Percentiles rank a stretch among this genome's conserved stretches.
These are phyloP conservation scores for Knoxia roxburghii DNA, from an alignment of 257 asterid species.

Conservation along the genomic window DNA sequence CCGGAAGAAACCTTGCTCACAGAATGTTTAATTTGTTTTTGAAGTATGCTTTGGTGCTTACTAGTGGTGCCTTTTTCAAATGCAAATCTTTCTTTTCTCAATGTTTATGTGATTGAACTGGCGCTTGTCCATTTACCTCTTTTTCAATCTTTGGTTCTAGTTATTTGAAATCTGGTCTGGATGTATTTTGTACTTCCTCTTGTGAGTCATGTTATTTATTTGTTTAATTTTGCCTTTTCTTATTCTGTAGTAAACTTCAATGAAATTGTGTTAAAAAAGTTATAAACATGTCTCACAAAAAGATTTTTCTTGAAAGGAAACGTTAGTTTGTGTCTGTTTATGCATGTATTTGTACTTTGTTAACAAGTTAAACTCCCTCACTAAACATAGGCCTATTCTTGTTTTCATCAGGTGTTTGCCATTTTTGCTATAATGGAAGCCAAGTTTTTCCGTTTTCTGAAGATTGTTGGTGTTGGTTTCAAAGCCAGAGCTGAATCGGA, in stretches of 20 bases:
- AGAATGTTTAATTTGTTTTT: background rate
- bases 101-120: background rate
- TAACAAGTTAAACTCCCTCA: background rate
- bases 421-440: slow-evolving; percentile 40
- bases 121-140: background rate
- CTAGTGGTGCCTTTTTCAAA: background rate
- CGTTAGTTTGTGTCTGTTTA: no score
- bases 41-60: background rate
- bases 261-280: no score
- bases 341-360: background rate
- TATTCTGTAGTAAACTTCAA: no score
- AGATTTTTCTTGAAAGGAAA: no score
- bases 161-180: background rate
- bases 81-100: background rate
- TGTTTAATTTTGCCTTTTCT: no score
- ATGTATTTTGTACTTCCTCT: background rate
- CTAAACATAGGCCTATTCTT: background rate
- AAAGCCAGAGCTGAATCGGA: slow-evolving; percentile 76
- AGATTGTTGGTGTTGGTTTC: slow-evolving; percentile 79
- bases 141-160: background rate
- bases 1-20: background rate
- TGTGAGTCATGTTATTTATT: no score
- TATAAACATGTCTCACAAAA: no score
- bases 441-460: slow-evolving; percentile 54
- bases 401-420: slow-evolving; percentile 13